phyloP scores from a whole-genome alignment of 2,329 filamentous ascomycete genomes.

The Talaromyces funiculosus region DNA sequence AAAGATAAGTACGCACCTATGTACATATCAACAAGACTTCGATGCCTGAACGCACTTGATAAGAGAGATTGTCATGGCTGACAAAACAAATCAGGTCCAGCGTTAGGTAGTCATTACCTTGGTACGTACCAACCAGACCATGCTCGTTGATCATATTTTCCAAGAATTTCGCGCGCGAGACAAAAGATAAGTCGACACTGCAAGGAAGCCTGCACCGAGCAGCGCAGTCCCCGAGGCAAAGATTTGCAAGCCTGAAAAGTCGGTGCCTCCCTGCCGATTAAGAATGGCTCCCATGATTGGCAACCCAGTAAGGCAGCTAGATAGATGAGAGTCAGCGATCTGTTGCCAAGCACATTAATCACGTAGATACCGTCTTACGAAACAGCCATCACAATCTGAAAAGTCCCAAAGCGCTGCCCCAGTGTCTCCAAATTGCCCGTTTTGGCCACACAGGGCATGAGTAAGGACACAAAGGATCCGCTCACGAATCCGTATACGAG shows the following conservation, averaged over 20 bases:
- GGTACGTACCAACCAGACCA: neutral
- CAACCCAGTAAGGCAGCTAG: conserved; percentile 22
- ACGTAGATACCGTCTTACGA: conserved; percentile 16
- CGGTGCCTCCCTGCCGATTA: conserved; percentile 15
- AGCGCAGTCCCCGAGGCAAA: conserved; percentile 17
- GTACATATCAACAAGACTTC: neutral
- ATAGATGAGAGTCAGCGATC: neutral
- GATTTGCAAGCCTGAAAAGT: conserved; percentile 24
- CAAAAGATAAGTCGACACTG: neutral
- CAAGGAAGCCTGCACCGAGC: conserved; percentile 10
- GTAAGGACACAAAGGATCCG: conserved; percentile 23
- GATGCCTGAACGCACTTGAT: neutral
- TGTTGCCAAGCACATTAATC: neutral
- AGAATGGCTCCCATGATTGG: conserved; percentile 27
- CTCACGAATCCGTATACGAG: conserved; percentile 26
- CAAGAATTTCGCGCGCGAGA: neutral
- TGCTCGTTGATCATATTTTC: neutral
- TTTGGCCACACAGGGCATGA: conserved; percentile 29
- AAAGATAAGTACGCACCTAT: neutral
- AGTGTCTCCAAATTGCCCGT: conserved; percentile 26
- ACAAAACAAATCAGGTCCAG: neutral
- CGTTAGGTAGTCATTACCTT: no score
- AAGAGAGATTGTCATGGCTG: neutral
- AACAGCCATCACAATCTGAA: conserved; percentile 20
- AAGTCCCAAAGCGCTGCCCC: conserved; percentile 31